phyloP scores from a whole-genome alignment of 2,329 filamentous ascomycete genomes.

The Botrytis sinoallii region DNA sequence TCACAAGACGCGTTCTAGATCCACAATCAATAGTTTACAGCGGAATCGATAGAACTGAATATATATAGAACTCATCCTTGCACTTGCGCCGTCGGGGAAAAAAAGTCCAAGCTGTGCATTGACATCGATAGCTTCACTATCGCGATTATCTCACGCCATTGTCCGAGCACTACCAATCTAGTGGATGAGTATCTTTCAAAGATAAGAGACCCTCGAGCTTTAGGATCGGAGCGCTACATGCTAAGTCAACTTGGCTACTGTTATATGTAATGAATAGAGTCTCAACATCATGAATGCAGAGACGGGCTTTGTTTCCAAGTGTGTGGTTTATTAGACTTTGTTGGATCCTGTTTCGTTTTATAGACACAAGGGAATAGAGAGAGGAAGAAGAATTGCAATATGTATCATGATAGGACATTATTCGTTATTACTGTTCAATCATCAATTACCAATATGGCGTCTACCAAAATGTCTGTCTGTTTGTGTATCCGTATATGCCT shows the following conservation, averaged over 20 bases:
- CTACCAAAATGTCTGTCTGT: not conserved
- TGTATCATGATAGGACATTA: not conserved
- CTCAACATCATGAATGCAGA: not conserved
- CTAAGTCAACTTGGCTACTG: not conserved
- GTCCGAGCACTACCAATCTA: not conserved
- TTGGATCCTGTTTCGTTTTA: not conserved
- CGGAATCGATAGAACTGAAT: not conserved
- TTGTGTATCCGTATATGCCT: not conserved
- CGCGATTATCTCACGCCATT: not conserved
- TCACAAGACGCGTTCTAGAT: not conserved
- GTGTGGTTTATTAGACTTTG: not conserved
- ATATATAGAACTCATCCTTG: not conserved
- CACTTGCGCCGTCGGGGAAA: not conserved
- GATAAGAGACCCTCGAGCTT: not conserved
- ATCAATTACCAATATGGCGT: not conserved
- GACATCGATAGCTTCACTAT: not conserved
- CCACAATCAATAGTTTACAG: not conserved
- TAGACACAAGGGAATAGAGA: not conserved
- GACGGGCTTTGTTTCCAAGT: not conserved
- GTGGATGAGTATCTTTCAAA: not conserved
- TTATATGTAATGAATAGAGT: not conserved
- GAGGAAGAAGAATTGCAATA: not conserved
- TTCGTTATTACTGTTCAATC: conserved; percentile 3
- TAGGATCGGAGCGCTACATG: not conserved
- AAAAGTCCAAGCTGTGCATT: not conserved